Base-by-base conservation (phyloP, 495 filamentous ascomycete species). In the Aspergillus cristatus region DNA sequence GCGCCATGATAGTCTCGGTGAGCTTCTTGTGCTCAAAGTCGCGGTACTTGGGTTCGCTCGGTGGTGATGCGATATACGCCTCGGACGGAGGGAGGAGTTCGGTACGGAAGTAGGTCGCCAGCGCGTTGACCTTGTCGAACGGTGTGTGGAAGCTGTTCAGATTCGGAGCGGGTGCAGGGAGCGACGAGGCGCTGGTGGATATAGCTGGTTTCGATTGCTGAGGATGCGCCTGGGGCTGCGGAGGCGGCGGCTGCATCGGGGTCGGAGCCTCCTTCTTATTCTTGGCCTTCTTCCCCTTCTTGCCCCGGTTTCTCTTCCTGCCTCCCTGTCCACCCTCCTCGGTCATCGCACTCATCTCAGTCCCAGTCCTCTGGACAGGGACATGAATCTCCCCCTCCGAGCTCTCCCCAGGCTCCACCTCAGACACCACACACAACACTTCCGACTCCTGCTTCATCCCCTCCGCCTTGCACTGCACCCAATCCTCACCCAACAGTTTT, bases 381-480 rank as follows among this genome's bases (percentile, higher is more conserved):
- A 24, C 20, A n/a, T n/a, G 67, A n/a, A 40, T 31, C 14, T 68
- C 66, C 39, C 65, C 70, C 11, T 65, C 65, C 34, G 68, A 69
- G 38, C 65, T 70, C 12, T 72, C 74, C 11, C 71, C 68, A 17
- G 43, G 44, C 37, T 33, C 48, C 49, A 43, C 75, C 58, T 54
- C 74, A 38, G 58, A 82, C 22, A 65, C 62, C 26, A 82, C 72
- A 59, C 64, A 87, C 43, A 75, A 67, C 28, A 94, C 62, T 58
- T 94, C 84, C 22, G 77, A 79, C 42, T 88, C 79, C 50, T 85
- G 79, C 67, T 86, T 84, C 42, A 90, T 70, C 4, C 82, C 81
- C 46, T 88, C 88, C 15, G 79, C 70, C 40, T 81, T 71, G 48
- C 84, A 79, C 3, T 75, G 71, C n/a, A 62, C 58, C 6, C 63